Evolutionary conservation across 2,329 filamentous ascomycete species (phyloP), one percentile per base, ranked within the genome.

Genomic region (Beauveria brongniartii): DNA sequence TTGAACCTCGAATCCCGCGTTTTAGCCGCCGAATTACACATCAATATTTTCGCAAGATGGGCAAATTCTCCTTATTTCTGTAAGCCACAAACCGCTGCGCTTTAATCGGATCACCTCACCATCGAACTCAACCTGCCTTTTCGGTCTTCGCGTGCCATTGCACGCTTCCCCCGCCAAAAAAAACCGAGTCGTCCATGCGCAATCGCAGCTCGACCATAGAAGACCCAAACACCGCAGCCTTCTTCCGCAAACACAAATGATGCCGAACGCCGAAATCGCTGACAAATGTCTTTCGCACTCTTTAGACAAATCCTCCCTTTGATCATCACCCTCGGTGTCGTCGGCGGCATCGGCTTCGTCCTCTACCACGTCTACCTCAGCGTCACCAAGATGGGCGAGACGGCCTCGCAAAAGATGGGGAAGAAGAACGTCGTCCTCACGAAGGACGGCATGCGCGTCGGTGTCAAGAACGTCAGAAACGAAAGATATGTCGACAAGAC

Each of bases 401-500:
- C 82, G 62, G 87, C 88, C 52, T 82, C 81, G 54, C 80, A 87
- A 73, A 84, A 84, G 69, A 89, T 92, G 83, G 85, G 87, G 71
- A 84, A 84, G 75, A 89, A 88, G 77, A 88, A 92, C 71, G 82
- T 92, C 61, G 78, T 85, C 46, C 89, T 91, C 73, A 87, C 86
- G 44, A 90, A 89, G 71, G 89, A 91, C 61, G 89, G 89, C 60
- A 75, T 90, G 63, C 82, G 83, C 63, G 87, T 92, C 50, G 86
- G 86, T 54, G 82, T 92, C 63, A 88, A 87, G 74, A 80, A 90
- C 63, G 73, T 88, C 55, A 80, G 81, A 65, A 81, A 82, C 59
- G 89, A 92, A 75, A 83, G 82, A 53, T 90, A 91, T 70, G 83
- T 90, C 68, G 89, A 92, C 67, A 80, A 78, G 68, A 91, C 89